phyloP scores from a whole-genome alignment of 768 basidiomycete genomes.

The Russula olivacea region DNA sequence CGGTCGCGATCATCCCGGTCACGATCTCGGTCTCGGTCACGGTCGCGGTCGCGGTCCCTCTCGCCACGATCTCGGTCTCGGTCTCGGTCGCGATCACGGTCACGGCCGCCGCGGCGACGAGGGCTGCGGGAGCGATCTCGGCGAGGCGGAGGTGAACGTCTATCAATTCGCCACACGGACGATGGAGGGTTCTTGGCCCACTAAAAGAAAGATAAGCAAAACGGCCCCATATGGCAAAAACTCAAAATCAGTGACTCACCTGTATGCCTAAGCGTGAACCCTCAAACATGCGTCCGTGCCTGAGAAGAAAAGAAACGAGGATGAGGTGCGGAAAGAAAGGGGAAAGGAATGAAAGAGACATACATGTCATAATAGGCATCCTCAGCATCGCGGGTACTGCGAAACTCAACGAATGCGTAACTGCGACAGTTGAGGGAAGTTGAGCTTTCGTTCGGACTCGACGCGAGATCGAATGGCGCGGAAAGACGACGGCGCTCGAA shows the following conservation, averaged over 20 bases:
- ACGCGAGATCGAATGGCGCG: slow-evolving; percentile 25
- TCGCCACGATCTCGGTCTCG: slow-evolving; percentile 24
- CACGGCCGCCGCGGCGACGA: slow-evolving; percentile 38
- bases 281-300: slow-evolving; percentile 74
- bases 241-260: slow-evolving; percentile 35
- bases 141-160: slow-evolving; percentile 45
- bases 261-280: slow-evolving; percentile 72
- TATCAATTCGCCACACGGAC: slow-evolving; percentile 72
- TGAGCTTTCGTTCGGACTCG: slow-evolving; percentile 48
- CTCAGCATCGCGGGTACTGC: slow-evolving; percentile 70
- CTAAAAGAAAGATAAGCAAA: slow-evolving; percentile 31
- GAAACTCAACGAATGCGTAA: slow-evolving; percentile 85
- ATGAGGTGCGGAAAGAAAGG: not conserved
- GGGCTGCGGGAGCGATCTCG: slow-evolving; percentile 37
- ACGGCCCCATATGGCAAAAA: not conserved
- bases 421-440: slow-evolving; percentile 50
- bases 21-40: slow-evolving; percentile 31
- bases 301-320: slow-evolving; percentile 28
- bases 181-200: slow-evolving; percentile 83
- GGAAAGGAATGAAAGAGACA: slow-evolving; percentile 13
- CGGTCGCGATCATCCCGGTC: slow-evolving; percentile 24
- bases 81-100: slow-evolving; percentile 17
- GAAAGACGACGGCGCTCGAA: slow-evolving; percentile 27
- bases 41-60: slow-evolving; percentile 33
- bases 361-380: slow-evolving; percentile 83